Base-by-base conservation (phyloP, 2,329 filamentous ascomycete genomes). In the Akanthomyces muscarius region DNA sequence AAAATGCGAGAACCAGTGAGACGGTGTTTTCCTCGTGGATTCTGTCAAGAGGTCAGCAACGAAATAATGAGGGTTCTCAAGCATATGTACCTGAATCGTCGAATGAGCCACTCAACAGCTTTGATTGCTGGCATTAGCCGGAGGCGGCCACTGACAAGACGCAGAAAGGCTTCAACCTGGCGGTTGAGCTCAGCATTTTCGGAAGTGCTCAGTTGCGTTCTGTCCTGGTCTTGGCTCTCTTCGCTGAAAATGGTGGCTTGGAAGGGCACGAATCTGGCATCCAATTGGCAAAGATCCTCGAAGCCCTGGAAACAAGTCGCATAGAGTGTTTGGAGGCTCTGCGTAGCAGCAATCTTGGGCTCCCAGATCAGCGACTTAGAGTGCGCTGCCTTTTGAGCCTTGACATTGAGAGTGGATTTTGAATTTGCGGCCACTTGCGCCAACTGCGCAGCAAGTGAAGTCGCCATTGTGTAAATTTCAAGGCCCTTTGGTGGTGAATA, bases 341-440 rank as follows among this genome's bases (percentile, higher is more conserved):
- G 95, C 18, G 87, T 88, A 6, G 90, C 89, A 57, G 95, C 95
- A 69, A 94, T 83, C 72, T 88, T 86, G 65, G 90, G 85, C 70
- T 97, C 93, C 80, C 96, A 99, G 64, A 99, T 91, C 65, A 99
- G 80, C 60, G 95, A 99, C 76, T 97, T 94, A 67, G 91, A 91
- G 78, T 99, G 95, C 66, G 91, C 87, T 65, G 90, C 86, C 77
- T 92, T 94, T 79, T 97, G 92, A 71, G 93, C 91, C 78, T 96
- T 97, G 70, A 97, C 84, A 74, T 98, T 91, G 71, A 98, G 86
- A 69, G 94, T 89, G 73, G 93, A 89, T 70, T 93, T 96, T 70
- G 92, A 96, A 72, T 90, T 91, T 68, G 90, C 88, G 69, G 93
- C 91, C 73, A 99, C 93, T 74, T 91, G 88, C 81, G 93, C 91